phyloP scores from a whole-genome alignment of 2,329 filamentous ascomycete species.

The Hymenoscyphus scutula region DNA sequence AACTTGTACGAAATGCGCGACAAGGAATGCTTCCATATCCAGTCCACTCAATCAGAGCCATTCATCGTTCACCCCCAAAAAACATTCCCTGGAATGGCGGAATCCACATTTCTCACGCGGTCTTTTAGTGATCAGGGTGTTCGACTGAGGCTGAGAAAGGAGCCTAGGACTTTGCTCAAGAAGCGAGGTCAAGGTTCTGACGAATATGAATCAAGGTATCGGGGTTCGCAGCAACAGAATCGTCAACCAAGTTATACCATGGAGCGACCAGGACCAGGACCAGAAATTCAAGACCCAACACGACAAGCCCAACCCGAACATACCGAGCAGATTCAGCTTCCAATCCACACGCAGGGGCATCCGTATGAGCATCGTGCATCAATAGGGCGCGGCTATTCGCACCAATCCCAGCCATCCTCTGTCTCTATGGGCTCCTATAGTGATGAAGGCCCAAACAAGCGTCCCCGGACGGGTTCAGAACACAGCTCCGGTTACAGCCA shows the following conservation, averaged over 20 bases:
- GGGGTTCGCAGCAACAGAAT: slow-evolving; percentile 21
- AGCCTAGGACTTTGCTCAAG: slow-evolving; percentile 56
- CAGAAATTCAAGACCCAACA: slow-evolving; percentile 16
- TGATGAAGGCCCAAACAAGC: slow-evolving; percentile 24
- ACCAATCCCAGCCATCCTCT: slow-evolving; percentile 23
- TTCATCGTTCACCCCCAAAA: slow-evolving; percentile 68
- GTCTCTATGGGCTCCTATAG: slow-evolving; percentile 17
- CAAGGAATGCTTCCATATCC: slow-evolving; percentile 26
- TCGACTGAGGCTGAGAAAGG: slow-evolving; percentile 76
- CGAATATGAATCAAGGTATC: slow-evolving; percentile 32
- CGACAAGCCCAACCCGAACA: slow-evolving; percentile 15
- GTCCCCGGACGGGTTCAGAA: slow-evolving; percentile 26
- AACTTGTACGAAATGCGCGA: slow-evolving; percentile 69
- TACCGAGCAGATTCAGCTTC: slow-evolving; percentile 14
- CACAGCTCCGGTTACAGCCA: slow-evolving; percentile 21
- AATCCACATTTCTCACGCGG: slow-evolving; percentile 77
- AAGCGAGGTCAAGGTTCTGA: slow-evolving; percentile 35
- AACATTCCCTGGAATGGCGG: slow-evolving; percentile 74
- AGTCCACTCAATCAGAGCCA: slow-evolving; percentile 54
- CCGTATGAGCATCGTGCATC: slow-evolving; percentile 18
- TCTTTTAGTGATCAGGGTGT: slow-evolving; percentile 87
- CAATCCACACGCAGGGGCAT: slow-evolving; percentile 9
- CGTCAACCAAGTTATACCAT: slow-evolving; percentile 10
- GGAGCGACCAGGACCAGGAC: slow-evolving; percentile 12
- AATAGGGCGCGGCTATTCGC: slow-evolving; percentile 19